These are phyloP conservation scores for Berkeleyomyces basicola DNA, from an alignment of 2,329 filamentous ascomycete genomes.

Conservation along the genomic window DNA sequence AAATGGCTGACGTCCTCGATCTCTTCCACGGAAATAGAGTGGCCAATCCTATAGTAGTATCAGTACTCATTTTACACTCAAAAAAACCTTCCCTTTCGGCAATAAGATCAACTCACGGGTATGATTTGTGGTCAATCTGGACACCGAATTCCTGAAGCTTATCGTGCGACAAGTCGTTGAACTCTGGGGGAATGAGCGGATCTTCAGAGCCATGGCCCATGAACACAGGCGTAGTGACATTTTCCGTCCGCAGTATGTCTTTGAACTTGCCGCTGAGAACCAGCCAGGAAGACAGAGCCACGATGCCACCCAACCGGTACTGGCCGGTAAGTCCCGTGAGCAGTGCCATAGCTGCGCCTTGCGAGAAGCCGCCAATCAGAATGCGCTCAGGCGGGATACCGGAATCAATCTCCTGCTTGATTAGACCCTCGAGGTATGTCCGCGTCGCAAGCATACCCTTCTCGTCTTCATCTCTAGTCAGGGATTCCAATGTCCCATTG, in stretches of 20 bases:
- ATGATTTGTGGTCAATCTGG: conserved; percentile 59
- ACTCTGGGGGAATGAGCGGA: conserved; percentile 49
- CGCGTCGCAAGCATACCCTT: conserved; percentile 56
- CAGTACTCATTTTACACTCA: neutral
- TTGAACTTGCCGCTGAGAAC: conserved; percentile 39
- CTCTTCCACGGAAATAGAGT: conserved; percentile 63
- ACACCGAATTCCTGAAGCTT: conserved; percentile 52
- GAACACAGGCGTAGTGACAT: conserved; percentile 63
- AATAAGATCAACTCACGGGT: conserved; percentile 37
- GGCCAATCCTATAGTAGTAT: conserved; percentile 39
- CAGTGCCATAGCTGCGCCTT: conserved; percentile 78
- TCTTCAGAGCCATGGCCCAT: conserved; percentile 79
- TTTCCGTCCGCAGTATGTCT: conserved; percentile 24
- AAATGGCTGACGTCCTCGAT: conserved; percentile 63
- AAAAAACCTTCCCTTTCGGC: neutral
- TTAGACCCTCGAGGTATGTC: conserved; percentile 61
- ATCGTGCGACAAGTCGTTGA: conserved; percentile 52
- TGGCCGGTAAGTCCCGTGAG: conserved; percentile 60
- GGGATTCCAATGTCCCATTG: conserved; percentile 20
- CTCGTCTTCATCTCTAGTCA: conserved; percentile 41
- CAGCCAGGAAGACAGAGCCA: conserved; percentile 71
- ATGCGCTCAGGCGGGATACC: conserved; percentile 74
- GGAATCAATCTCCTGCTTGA: conserved; percentile 62
- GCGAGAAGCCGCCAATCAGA: conserved; percentile 68
- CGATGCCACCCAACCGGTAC: conserved; percentile 69